Evolutionary conservation across 2,329 filamentous ascomycete genomes (phyloP), one percentile per base, ranked within the genome.

Genomic region (Tricladium varicosporioides): DNA sequence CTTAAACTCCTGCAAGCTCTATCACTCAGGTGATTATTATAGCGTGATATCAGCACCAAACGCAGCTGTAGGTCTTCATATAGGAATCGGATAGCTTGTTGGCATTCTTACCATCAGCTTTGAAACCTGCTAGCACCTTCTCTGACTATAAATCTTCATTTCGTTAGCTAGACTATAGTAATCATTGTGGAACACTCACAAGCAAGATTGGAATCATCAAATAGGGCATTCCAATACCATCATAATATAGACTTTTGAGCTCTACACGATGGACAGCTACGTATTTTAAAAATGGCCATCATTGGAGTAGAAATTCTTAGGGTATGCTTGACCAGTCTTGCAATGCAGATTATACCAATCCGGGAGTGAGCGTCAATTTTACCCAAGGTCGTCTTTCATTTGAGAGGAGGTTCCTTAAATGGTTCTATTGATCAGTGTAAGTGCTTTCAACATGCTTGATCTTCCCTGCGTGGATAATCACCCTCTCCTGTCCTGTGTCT

Each of bases 31-130:
- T n/a, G n/a, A n/a, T n/a, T n/a, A n/a, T n/a, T n/a, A n/a, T 13
- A 36, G 8, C 32, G 32, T 8, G 13, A 13, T 13, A 13, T 13
- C 8, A 36, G 32, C 32, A 36, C 32, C 32, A 36, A 36, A 13
- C 32, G 8, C 32, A 36, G 71, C 92, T 92, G 78, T 92, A 92
- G 63, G 89, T 83, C 61, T 81, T 78, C 71, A 92, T 88, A 73
- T 92, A 92, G 19, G 86, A 83, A 65, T 90, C 86, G n/a, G 92
- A 81, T 44, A 90, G 82, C 65, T 88, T 83, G 49, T 90, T 88
- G 5, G 87, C 82, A 1, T 81, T 82, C 70, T 85, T 83, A 54
- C 80, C 81, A 49, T 67, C 27, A 50, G 63, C 54, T 60, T 68
- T 47, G 71, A 92, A 91, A 27, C 87, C 87, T 48, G 81, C 73